Base-by-base conservation (phyloP, 1,284 basidiomycete genomes). In the Puccinia novopanici region DNA sequence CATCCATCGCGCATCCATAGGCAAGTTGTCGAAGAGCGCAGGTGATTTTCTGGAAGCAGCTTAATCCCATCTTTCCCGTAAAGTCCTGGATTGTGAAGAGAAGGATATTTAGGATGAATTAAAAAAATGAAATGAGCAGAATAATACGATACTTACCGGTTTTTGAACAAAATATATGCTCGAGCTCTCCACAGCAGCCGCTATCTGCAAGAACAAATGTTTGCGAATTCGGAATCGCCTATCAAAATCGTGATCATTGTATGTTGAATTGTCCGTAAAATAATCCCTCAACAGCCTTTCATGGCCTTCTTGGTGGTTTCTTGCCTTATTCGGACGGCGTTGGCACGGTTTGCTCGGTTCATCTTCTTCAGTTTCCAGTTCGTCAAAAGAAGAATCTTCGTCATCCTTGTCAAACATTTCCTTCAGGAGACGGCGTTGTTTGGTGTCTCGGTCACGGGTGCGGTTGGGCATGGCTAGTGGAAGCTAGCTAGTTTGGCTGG, bases 241-340 rank as follows among this genome's bases (percentile, higher is more conserved):
- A 27, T 61, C 57, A 27, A 61, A 61, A 19, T 61, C 57, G 5
- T 3, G 8, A 10, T 61, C n/a, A 27, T 61, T 27, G 57, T 27
- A 61, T 27, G n/a, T 61, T 61, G 57, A 24, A 61, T 61, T 19
- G 3, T 4, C 8, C 4, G 17, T 24, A 61, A 61, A 37, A 37
- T 73, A 73, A 27, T 73, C 71, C n/a, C 57, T 2, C 71, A 73
- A 57, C 2, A 57, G 54, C 17, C 17, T 73, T 55, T 24, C 27
- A n/a, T 54, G 52, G 10, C 71, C 71, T 40, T 57, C 30, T 4
- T 30, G 22, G 42, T 57, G 71, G 5, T 73, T 24, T 57, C 52
- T 52, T 50, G 50, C 42, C 19, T 70, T 70, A 30, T 70, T 70
- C 50, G 42, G 67, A 45, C 45, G 67, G 42, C n/a, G 67, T 70